Evolutionary conservation across 208 protist genomes (phyloP), one percentile per base, ranked within the genome.

Genomic region (Angomonas ambiguus): DNA sequence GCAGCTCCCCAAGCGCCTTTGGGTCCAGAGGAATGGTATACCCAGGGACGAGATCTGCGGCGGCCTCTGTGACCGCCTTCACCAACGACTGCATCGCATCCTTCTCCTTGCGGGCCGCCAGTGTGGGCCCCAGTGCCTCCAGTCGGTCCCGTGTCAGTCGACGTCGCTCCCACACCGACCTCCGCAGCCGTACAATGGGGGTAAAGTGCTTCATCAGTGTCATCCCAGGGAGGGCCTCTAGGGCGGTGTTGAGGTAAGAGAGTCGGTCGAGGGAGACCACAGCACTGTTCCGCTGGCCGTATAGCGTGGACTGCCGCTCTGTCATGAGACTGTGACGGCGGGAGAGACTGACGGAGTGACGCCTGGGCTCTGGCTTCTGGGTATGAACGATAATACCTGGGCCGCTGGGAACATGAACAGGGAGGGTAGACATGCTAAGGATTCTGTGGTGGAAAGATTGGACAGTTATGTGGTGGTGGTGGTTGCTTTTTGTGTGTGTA

Each of bases 191-290:
- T 70, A 94, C 67, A 1, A 94, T 67, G 8, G 88, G 88, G 0
- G 74, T 77, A 65, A 94, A 92, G 69, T 79, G 87, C 60, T 80
- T 66, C 4, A 82, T 82, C 49, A 94, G 74, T 3, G 82, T 66
- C 27, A 74, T 71, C 16, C 88, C 88, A 0, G 85, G 83, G 32
- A 91, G 20, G 25, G 85, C 83, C 56, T 76, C 72, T 11, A 94
- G 81, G 38, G 88, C 83, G n/a, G 88, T 94, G 67, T 82, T 83
- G 11, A 94, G 79, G 74, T 88, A 91, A n/a, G 77, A 77, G n/a
- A 88, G 56, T 0, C 88, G 81, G 30, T 94, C 88, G 16, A 84
- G 55, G 18, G 82, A 66, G 57, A 56, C 22, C n/a, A 89, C 71
- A 11, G 77, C 79, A 38, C 69, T 59, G 28, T 38, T 18, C 22